These are phyloP conservation scores for Colletotrichum tropicicola DNA, from an alignment of 2,329 filamentous ascomycete genomes.

Conservation along the genomic window DNA sequence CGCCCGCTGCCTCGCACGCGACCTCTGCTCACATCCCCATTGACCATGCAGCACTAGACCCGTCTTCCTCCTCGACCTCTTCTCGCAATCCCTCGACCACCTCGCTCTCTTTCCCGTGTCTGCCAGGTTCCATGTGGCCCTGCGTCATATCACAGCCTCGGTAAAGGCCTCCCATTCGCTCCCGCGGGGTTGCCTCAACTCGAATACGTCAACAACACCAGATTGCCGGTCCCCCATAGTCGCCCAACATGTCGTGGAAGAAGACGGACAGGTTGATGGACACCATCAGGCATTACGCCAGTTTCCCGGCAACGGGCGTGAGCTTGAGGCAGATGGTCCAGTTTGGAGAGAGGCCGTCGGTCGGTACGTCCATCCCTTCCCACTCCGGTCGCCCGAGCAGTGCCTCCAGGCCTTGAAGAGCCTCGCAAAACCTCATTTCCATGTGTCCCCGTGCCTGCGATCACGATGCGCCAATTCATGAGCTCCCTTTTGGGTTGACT, in stretches of 20 bases:
- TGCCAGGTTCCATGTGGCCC: constrained; percentile 31
- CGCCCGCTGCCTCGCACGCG: constrained; percentile 16
- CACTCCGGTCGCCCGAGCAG: constrained; percentile 20
- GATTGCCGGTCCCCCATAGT: constrained; percentile 31
- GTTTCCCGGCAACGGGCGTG: constrained; percentile 94
- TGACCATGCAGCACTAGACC: constrained; percentile 24
- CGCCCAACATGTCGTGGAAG: constrained; percentile 87
- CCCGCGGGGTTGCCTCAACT: constrained; percentile 32
- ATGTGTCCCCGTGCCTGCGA: not conserved
- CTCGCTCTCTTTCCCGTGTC: not conserved
- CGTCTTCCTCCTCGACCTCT: not conserved
- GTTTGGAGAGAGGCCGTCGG: constrained; percentile 93
- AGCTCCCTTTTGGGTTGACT: not conserved
- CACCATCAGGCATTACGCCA: constrained; percentile 96
- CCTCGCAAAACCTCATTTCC: not conserved
- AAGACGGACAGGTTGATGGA: constrained; percentile 91
- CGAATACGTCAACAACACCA: constrained; percentile 7
- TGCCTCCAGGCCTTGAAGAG: not conserved
- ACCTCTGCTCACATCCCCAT: constrained; percentile 9
- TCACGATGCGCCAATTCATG: not conserved
- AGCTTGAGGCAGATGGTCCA: constrained; percentile 99
- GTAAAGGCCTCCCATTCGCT: constrained; percentile 29
- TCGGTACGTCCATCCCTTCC: constrained; percentile 65
- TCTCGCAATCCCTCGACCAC: not conserved
- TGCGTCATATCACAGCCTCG: constrained; percentile 34